Conservation (phyloP, 2,329 filamentous ascomycete species). For the Verticillium nubilum region DNA sequence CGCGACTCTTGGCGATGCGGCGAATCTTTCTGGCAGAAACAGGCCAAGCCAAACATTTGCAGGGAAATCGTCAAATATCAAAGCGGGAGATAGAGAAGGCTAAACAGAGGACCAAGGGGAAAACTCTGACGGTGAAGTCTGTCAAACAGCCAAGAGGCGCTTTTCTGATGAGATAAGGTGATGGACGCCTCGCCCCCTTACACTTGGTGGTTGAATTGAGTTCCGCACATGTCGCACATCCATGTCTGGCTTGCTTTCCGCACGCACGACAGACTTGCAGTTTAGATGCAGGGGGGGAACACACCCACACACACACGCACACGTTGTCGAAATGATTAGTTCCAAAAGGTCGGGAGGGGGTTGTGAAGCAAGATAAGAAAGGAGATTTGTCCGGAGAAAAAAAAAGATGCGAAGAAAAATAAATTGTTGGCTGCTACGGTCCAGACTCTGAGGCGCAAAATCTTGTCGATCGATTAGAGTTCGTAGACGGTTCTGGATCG, state of each 20-base stretch:
- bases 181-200: not conserved
- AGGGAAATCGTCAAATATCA: no score
- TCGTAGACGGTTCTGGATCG: not conserved
- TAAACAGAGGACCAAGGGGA: no score
- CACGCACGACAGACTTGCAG: not conserved
- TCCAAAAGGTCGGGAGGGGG: not conserved
- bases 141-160: no score
- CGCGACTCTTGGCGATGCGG: no score
- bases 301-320: not conserved
- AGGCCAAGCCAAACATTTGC: no score
- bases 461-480: not conserved
- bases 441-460: not conserved
- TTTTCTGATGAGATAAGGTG: not conserved
- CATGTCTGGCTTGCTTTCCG: not conserved
- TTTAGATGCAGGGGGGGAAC: not conserved
- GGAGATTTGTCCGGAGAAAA: constrained; percentile 9
- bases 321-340: not conserved
- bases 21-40: no score
- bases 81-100: no score
- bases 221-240: not conserved
- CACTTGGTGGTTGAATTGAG: not conserved
- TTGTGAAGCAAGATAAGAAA: not conserved
- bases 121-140: not conserved
- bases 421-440: not conserved
- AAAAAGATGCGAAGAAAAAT: constrained; percentile 20